Evolutionary conservation across 2,329 filamentous ascomycete species (phyloP).

Genomic region (Phyllosticta paracitricarpa): DNA sequence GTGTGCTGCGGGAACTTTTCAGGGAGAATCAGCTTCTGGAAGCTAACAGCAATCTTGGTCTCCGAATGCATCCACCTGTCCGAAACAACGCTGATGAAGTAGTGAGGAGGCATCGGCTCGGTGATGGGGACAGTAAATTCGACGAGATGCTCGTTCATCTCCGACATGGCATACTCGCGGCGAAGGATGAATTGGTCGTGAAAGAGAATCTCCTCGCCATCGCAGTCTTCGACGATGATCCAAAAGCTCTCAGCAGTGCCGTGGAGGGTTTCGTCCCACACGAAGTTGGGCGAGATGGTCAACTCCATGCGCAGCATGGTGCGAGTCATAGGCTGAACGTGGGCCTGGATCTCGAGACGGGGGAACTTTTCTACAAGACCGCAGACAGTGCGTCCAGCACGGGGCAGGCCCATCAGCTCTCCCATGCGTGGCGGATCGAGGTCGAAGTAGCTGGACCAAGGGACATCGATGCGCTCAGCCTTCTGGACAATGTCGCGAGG

Average conservation of each 20-base stretch:
- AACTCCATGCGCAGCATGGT: slow-evolving; percentile 87
- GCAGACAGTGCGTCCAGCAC: slow-evolving; percentile 77
- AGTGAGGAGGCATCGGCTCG: slow-evolving; percentile 96
- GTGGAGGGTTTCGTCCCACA: slow-evolving; percentile 87
- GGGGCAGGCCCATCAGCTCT: slow-evolving; percentile 82
- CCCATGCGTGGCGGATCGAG: slow-evolving; percentile 94
- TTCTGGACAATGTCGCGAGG: slow-evolving; percentile 81
- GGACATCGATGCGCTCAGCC: slow-evolving; percentile 87
- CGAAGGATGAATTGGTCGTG: slow-evolving; percentile 90
- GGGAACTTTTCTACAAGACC: slow-evolving; percentile 86
- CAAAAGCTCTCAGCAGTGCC: slow-evolving; percentile 87
- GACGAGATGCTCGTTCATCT: slow-evolving; percentile 86
- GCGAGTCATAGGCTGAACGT: slow-evolving; percentile 88
- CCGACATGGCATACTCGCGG: slow-evolving; percentile 74
- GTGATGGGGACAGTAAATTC: slow-evolving; percentile 95
- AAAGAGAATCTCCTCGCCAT: slow-evolving; percentile 91
- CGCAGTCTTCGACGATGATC: slow-evolving; percentile 95
- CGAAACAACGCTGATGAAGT: slow-evolving; percentile 90
- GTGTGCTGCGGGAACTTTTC: slow-evolving; percentile 95
- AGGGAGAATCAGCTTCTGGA: slow-evolving; percentile 87
- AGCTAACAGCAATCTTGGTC: slow-evolving; percentile 84
- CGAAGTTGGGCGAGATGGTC: slow-evolving; percentile 86
- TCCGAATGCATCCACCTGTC: slow-evolving; percentile 99
- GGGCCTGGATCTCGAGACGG: slow-evolving; percentile 81
- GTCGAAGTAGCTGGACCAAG: slow-evolving; percentile 90